Evolutionary conservation across 345 rosid genomes (phyloP), one percentile per base, ranked within the genome.

Genomic region (Lepidium aucheri): DNA sequence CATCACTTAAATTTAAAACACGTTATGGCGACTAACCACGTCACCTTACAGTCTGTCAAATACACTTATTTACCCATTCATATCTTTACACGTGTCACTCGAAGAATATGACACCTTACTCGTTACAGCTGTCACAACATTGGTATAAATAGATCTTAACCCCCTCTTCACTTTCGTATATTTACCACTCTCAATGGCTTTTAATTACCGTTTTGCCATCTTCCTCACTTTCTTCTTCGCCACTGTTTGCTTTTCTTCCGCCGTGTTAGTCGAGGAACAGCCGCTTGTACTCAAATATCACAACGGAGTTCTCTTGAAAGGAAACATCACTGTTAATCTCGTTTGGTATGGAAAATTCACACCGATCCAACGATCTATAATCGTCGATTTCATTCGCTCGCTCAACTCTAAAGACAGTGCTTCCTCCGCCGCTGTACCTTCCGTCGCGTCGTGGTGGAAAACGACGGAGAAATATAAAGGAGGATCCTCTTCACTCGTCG

Each of bases 191-290:
- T 4, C 32, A 53, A 87, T 81, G 91, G 80, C 86, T 5, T 47
- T 15, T 59, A 53, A 74, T 75, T 67, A 76, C 88, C 3, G 1
- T 3, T 9, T 65, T 67, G 74, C 82, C 83, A 60, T 63, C 70
- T 32, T 77, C 43, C 30, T 75, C 53, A 38, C 74, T 49, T 8
- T 73, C 35, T 40, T 58, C 56, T 49, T 52, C 59, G 65, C 41
- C 63, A 28, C 30, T n/a, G 3, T 70, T 22, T 44, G 43, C 6
- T 59, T 74, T 1, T 63, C 74, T 18, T 28, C 75, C 51, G 76
- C 85, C 12, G 96, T 78, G 45, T 60, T 91, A 35, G 96, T 86
- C 42, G 67, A 91, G 62, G 81, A 91, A 13, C 98, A 89, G 47
- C 98, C 98, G 0, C 82, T 91, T 3, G 47, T 72, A 11, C 40